Conservation (phyloP, 2,329 filamentous ascomycete species). For the Pseudonectria buxi region DNA sequence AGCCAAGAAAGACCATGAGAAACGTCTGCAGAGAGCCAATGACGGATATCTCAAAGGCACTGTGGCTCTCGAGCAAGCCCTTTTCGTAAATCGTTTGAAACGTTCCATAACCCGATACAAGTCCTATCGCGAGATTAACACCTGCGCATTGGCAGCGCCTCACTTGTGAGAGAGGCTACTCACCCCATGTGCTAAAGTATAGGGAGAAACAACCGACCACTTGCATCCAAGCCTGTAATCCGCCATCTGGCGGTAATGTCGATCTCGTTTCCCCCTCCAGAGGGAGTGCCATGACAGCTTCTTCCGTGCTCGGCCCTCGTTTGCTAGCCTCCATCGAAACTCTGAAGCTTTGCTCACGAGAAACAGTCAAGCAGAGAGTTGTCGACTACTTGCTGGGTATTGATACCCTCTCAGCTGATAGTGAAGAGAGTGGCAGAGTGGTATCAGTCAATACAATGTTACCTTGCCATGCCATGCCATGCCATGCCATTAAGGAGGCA, state of each 20-base stretch:
- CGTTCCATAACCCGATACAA: constrained; percentile 17
- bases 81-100: constrained; percentile 21
- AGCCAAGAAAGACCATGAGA: constrained; percentile 18
- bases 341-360: too few species aligned
- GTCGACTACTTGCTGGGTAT: too few species aligned
- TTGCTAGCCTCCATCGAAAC: too few species aligned
- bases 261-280: neutral
- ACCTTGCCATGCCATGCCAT: too few species aligned
- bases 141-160: neutral
- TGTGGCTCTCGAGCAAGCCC: constrained; percentile 1
- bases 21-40: constrained; percentile 15
- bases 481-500: too few species aligned
- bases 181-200: constrained; percentile 20
- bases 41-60: constrained; percentile 16
- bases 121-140: constrained; percentile 4
- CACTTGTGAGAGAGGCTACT: neutral
- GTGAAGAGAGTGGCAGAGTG: too few species aligned
- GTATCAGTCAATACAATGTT: too few species aligned
- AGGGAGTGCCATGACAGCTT: too few species aligned
- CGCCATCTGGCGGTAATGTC: constrained; percentile 7
- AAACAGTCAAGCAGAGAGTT: too few species aligned
- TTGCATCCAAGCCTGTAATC: constrained; percentile 15
- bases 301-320: too few species aligned
- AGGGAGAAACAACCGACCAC: constrained; percentile 16
- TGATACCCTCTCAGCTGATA: too few species aligned